A percentile compares a stretch with the other conserved stretches of the same genome.
Conservation (phyloP, 1,284 basidiomycete genomes). For the Cryptococcus sp. region DNA sequence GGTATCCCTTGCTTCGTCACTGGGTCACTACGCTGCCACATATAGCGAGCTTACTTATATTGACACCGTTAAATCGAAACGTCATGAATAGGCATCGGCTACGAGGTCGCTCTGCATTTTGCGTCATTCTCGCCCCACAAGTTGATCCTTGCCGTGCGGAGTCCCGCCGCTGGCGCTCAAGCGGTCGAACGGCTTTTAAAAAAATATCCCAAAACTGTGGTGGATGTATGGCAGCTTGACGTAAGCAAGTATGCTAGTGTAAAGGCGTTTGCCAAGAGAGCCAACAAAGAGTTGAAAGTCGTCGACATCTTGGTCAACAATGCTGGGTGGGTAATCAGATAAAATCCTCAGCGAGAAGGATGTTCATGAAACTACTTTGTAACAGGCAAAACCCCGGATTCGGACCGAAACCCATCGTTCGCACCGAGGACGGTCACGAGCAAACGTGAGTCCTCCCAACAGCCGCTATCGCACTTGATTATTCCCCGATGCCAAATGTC, state of each 20-base stretch:
- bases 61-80: too few species aligned
- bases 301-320: constrained; percentile 24
- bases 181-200: constrained; percentile 9
- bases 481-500: too few species aligned
- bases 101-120: constrained; percentile 18
- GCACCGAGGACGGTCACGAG: constrained; percentile 19
- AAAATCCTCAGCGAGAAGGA: background rate
- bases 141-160: constrained; percentile 25
- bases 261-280: constrained; percentile 8
- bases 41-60: too few species aligned
- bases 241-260: constrained; percentile 13
- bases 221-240: constrained; percentile 21
- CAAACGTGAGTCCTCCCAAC: constrained; percentile 10
- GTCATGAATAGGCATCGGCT: constrained; percentile 31
- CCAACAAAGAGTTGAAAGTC: constrained; percentile 2
- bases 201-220: constrained; percentile 8
- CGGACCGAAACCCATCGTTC: background rate
- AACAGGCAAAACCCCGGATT: constrained; percentile 14
- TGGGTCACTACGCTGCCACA: too few species aligned
- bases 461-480: too few species aligned
- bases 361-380: background rate
- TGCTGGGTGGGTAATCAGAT: constrained; percentile 16
- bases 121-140: constrained; percentile 11
- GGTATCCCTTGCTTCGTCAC: too few species aligned
- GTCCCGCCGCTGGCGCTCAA: constrained; percentile 7